Percentiles rank a stretch among this genome's conserved stretches.
Conservation (phyloP, 2,329 filamentous ascomycete genomes). For the Fusarium sarcochroum region DNA sequence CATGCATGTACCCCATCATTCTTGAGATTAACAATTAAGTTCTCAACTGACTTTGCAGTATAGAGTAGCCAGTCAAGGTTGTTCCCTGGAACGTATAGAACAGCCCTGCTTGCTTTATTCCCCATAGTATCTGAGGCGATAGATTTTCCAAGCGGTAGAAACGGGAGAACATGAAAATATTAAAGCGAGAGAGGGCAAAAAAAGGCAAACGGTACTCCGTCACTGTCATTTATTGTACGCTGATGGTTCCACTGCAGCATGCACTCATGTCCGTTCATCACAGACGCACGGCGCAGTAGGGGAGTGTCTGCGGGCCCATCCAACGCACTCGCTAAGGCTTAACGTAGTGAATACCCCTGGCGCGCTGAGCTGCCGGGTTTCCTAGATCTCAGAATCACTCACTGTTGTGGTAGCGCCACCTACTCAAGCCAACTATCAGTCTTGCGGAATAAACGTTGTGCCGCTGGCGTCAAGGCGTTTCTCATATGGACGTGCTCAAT, state of each 20-base stretch:
- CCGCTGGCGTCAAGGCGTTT: constrained; percentile 18
- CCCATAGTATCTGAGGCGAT: background rate
- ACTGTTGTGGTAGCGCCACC: constrained; percentile 10
- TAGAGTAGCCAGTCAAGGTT: constrained; percentile 11
- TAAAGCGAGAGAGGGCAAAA: constrained; percentile 20
- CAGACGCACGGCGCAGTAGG: constrained; percentile 9
- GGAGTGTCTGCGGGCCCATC: constrained; percentile 10
- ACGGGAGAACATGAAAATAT: background rate
- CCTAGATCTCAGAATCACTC: constrained; percentile 13
- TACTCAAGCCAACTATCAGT: constrained; percentile 18
- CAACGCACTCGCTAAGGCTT: constrained; percentile 25
- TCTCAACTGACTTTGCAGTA: background rate
- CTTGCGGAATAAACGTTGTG: constrained; percentile 22
- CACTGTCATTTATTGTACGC: constrained; percentile 17
- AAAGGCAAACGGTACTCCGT: constrained; percentile 19
- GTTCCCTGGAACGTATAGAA: constrained; percentile 7
- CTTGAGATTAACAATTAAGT: constrained; percentile 3
- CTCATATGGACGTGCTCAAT: constrained; percentile 25
- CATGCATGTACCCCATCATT: constrained; percentile 21
- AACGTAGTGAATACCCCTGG: constrained; percentile 10
- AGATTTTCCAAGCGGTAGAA: background rate
- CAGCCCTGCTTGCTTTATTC: constrained; percentile 25
- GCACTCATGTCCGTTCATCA: constrained; percentile 15
- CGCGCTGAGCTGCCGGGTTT: constrained; percentile 21
- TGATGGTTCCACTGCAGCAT: constrained; percentile 22